Evolutionary conservation across 2,329 filamentous ascomycete species (phyloP), one percentile per base, ranked within the genome.

Genomic region (Fusarium redolens): DNA sequence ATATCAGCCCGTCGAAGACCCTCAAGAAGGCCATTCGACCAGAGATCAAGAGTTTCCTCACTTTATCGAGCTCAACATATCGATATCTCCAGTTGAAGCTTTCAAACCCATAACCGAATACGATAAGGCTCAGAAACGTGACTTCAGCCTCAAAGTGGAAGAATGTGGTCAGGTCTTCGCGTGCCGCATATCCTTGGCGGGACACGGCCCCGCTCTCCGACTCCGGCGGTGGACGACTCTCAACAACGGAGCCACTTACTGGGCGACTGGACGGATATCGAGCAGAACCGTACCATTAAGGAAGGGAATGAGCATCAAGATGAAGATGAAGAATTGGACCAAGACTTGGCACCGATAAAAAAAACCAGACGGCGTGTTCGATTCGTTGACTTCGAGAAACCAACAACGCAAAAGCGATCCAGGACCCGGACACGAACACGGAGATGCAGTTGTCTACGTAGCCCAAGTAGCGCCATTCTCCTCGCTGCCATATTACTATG

Each of bases 381-480:
- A 31, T 71, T 72, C 25, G 54, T 38, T 30, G 47, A 63, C 37
- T 28, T 43, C 22, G 61, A 52, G 38, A 70, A 74, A 22, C 54
- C 55, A 63, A 22, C 37, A 20, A 50, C 30, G 18, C 22, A 52
- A 33, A 66, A 25, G 41, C 61, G 48, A 28, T 28, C 35, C 18
- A 22, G 37, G 33, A 66, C 38, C 30, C 62, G 37, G 33, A 61
- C 44, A 37, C 62, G 54, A 25, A 52, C 41, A 40, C 45, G 62
- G 33, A 74, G 62, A 38, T 61, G 68, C 14, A 65, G 62, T 33
- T 62, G 68, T 59, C 65, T 64, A 31, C 58, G 61, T 9, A 71
- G 65, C 44, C 69, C 62, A n/a, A 68, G 67, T 9, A 73, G 74
- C 59, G 67, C 56, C 7, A 83, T 84, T 80, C 76, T 86, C 44